These are phyloP conservation scores for Jamesozyma gamospora DNA, from an alignment of 805 yeast species.

Conservation along the genomic window DNA sequence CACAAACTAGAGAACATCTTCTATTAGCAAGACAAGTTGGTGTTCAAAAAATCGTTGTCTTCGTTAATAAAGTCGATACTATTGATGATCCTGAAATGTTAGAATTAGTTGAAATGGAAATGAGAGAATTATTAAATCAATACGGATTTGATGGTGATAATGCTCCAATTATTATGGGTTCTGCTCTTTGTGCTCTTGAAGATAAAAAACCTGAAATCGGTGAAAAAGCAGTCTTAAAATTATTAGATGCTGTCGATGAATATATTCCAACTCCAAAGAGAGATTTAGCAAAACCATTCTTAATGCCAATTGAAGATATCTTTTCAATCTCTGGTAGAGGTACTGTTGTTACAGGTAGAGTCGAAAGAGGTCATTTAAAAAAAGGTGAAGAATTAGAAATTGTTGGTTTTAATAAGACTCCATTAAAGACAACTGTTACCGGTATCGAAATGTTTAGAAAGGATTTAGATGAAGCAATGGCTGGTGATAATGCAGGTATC, in stretches of 20 bases:
- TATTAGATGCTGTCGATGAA: constrained; percentile 77
- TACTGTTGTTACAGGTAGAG: constrained; percentile 90
- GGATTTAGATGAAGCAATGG: constrained; percentile 65
- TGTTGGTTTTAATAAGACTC: constrained; percentile 81
- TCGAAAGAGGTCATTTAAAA: constrained; percentile 85
- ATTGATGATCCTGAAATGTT: constrained; percentile 69
- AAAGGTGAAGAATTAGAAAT: constrained; percentile 91
- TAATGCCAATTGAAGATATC: constrained; percentile 84
- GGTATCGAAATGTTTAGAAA: constrained; percentile 80
- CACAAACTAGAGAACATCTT: constrained; percentile 91
- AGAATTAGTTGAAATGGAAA: constrained; percentile 60
- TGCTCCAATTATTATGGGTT: constrained; percentile 85
- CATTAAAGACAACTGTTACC: constrained; percentile 74
- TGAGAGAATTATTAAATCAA: constrained; percentile 69
- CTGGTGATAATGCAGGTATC: constrained; percentile 89
- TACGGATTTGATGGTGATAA: constrained; percentile 91
- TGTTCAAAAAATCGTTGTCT: constrained; percentile 78
- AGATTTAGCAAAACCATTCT: constrained; percentile 79
- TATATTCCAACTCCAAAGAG: constrained; percentile 71
- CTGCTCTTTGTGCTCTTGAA: constrained; percentile 96
- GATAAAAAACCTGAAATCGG: constrained; percentile 66
- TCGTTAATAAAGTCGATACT: constrained; percentile 92
- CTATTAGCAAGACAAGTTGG: constrained; percentile 83
- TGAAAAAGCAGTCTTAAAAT: constrained; percentile 65
- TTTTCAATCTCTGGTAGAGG: constrained; percentile 91